Base-by-base conservation (phyloP, 2,329 filamentous ascomycete genomes). In the Pestalotiopsis sp. region DNA sequence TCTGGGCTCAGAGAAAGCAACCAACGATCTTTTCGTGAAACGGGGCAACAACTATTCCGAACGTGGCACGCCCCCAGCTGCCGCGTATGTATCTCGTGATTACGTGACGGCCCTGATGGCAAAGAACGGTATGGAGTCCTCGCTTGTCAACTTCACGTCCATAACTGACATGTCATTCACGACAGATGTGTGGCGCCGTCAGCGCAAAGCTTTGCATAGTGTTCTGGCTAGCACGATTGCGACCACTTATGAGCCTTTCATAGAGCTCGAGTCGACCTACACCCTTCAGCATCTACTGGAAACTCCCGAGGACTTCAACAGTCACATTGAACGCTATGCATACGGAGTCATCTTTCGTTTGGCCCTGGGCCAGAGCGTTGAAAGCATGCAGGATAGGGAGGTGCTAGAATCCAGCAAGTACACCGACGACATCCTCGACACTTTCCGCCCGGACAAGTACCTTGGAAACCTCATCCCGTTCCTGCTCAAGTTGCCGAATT, bases 1-100 rank as follows among this genome's bases (percentile, higher is more conserved):
- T 40, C 66, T 67, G 11, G 36, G 23, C 3, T 31, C 31, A 2
- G 45, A 52, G 20, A 52, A n/a, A 9, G 45, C 45, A 9, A 52
- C 56, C 12, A 65, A 66, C 14, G 63, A 66, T 13, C 67, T 68
- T 23, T 66, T 68, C 38, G 67, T 66, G 27, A 66, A 65, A 25
- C 59, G 61, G 11, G 66, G 66, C 5, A 65, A 64, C 25, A 66
- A 45, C 14, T 60, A 66, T 7, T 66, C 63, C 12, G 67, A 23
- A 4, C 62, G 67, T 11, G 67, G 67, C 11, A 56, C 20, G 13
- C 62, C 63, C 5, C 14, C 61, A 12, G 67, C 67, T 31, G 63
- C 41, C 11, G 17, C 38, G 5, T 65, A 45, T 27, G 17, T 68
- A n/a, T 58, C 52, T 14, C 66, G 45, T 7, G 23, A 38, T 20